Percentiles rank a stretch among this genome's conserved stretches.
phyloP scores from a whole-genome alignment of 2,329 filamentous ascomycete genomes.

The Lecanicillium sp. region DNA sequence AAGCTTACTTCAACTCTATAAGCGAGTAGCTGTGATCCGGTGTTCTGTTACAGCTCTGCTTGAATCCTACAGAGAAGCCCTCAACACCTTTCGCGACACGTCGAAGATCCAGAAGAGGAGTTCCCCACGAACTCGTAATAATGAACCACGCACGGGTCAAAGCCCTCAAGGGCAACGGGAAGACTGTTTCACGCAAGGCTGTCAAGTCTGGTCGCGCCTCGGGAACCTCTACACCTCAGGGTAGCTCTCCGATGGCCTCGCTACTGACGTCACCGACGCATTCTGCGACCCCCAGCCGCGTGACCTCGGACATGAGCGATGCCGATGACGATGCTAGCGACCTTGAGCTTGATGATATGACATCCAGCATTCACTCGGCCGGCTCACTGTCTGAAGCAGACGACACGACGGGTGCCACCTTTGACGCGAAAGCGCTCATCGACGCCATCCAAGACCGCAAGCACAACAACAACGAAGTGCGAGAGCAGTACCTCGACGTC shows the following conservation, averaged over 20 bases:
- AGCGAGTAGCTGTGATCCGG: too few species aligned
- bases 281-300: constrained; percentile 53
- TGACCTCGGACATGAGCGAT: constrained; percentile 52
- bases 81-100: constrained; percentile 13
- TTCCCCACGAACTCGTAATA: too few species aligned
- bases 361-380: constrained; percentile 32
- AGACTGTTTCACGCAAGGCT: constrained; percentile 64
- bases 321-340: constrained; percentile 40
- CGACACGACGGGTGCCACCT: constrained; percentile 43
- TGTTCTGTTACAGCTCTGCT: too few species aligned
- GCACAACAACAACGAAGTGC: constrained; percentile 62
- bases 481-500: constrained; percentile 40
- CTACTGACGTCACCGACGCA: constrained; percentile 47
- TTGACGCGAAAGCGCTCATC: constrained; percentile 55
- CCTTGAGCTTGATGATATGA: constrained; percentile 32
- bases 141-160: constrained; percentile 62
- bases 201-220: constrained; percentile 51
- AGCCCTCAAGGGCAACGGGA: constrained; percentile 60
- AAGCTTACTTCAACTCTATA: too few species aligned
- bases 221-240: constrained; percentile 45
- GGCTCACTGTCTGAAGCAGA: constrained; percentile 40
- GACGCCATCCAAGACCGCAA: constrained; percentile 67
- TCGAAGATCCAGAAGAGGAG: constrained; percentile 1
- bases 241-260: constrained; percentile 47
- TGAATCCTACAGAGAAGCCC: constrained; percentile 12